These are phyloP conservation scores for Trichoderma virens DNA, from an alignment of 495 filamentous ascomycete species.

Conservation along the genomic window DNA sequence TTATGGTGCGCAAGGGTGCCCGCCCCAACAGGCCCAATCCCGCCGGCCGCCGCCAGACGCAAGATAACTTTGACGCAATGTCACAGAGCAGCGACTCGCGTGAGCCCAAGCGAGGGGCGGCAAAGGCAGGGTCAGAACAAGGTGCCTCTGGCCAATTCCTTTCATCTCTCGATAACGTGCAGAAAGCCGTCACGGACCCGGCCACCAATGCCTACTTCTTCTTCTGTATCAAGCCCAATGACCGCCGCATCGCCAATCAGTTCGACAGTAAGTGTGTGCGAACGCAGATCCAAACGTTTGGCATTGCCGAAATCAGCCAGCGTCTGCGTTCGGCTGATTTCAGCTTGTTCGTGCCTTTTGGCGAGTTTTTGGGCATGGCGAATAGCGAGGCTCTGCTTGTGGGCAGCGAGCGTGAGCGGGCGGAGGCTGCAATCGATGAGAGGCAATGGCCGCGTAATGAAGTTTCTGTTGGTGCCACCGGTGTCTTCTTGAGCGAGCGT, in stretches of 20 bases:
- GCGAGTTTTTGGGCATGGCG: constrained; percentile 84
- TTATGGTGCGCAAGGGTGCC: constrained; percentile 60
- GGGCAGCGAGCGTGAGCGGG: constrained; percentile 88
- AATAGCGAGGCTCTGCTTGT: constrained; percentile 77
- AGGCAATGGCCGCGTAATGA: constrained; percentile 89
- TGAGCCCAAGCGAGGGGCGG: constrained; percentile 27
- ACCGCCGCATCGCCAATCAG: constrained; percentile 93
- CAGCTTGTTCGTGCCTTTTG: constrained; percentile 90
- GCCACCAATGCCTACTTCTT: constrained; percentile 91
- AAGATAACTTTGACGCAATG: constrained; percentile 15
- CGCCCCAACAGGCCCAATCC: constrained; percentile 32
- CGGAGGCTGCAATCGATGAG: constrained; percentile 79
- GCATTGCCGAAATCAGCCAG: constrained; percentile 94
- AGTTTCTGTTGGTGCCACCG: constrained; percentile 81
- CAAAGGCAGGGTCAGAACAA: constrained; percentile 47
- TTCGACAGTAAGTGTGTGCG: constrained; percentile 98
- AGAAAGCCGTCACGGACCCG: constrained; percentile 66
- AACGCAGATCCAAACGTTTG: constrained; percentile 88
- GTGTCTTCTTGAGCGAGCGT: constrained; percentile 89
- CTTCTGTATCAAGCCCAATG: constrained; percentile 96
- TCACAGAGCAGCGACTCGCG: constrained; percentile 23
- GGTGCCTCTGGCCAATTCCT: constrained; percentile 91
- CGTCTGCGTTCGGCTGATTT: constrained; percentile 87
- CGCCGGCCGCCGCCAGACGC: constrained; percentile 17
- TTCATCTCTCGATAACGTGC: constrained; percentile 80